A percentile compares a stretch with the other conserved stretches of the same genome.
Evolutionary conservation across 106 monocot species (phyloP).

Genomic region (Platanthera zijinensis): DNA sequence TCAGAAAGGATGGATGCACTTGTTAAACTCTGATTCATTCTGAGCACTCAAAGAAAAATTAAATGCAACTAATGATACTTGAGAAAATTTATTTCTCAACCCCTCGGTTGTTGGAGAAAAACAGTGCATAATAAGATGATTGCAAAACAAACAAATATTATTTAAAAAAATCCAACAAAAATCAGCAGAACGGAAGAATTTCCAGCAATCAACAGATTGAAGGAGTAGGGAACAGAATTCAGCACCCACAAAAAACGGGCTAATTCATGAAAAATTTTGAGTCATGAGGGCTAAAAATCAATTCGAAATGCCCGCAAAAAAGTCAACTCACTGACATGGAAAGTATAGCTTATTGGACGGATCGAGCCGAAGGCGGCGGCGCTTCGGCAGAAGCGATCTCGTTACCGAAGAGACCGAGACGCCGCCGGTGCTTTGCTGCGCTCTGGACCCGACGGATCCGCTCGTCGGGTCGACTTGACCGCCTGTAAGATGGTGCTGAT

Average conservation of each 20-base stretch:
- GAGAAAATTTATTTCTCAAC: no score
- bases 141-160: background rate
- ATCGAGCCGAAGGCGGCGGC: constrained; percentile 26
- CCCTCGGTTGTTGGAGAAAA: no score
- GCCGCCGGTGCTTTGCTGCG: constrained; percentile 3
- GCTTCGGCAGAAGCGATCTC: constrained; percentile 19
- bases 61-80: no score
- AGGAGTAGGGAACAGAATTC: background rate
- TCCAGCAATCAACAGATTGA: background rate
- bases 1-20: no score
- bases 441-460: background rate
- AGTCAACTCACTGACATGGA: constrained; percentile 18
- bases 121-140: background rate
- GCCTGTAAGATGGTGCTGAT: background rate
- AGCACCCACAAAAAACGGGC: background rate
- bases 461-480: background rate
- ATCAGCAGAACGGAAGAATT: background rate
- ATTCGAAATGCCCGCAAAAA: background rate
- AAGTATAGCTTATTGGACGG: constrained; percentile 33
- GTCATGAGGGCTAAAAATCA: background rate
- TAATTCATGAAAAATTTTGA: background rate
- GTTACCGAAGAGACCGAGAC: constrained; percentile 19
- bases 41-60: no score
- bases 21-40: no score
- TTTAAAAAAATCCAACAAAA: background rate